phyloP scores from a whole-genome alignment of 2,329 filamentous ascomycete genomes.

The Trichoderma oligosporum region DNA sequence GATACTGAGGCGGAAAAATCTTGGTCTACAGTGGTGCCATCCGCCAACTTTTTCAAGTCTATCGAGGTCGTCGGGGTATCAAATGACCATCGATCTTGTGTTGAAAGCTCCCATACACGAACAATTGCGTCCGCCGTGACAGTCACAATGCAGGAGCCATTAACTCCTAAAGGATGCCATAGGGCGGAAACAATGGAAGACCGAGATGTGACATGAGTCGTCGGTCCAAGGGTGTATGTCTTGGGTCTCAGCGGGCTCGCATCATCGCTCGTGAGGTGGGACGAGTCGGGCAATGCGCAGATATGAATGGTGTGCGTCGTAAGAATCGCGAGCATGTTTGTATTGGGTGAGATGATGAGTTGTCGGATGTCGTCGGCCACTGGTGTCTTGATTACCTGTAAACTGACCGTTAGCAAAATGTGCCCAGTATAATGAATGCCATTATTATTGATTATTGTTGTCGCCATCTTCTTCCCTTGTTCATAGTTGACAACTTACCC shows the following conservation, averaged over 20 bases:
- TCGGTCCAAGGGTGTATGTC: slow-evolving; percentile 87
- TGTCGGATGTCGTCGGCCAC: slow-evolving; percentile 81
- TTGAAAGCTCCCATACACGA: slow-evolving; percentile 83
- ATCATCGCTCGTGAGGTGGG: slow-evolving; percentile 69
- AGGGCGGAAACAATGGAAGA: slow-evolving; percentile 74
- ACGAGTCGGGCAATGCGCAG: slow-evolving; percentile 75
- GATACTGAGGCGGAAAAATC: slow-evolving; percentile 76
- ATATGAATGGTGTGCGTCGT: slow-evolving; percentile 87
- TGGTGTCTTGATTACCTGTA: slow-evolving; percentile 69
- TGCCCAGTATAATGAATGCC: background rate
- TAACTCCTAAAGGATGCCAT: slow-evolving; percentile 89
- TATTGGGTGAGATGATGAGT: slow-evolving; percentile 76
- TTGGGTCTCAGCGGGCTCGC: slow-evolving; percentile 69
- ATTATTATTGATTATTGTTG: background rate
- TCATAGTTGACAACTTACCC: slow-evolving; percentile 31
- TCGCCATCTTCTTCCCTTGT: background rate
- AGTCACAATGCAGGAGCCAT: slow-evolving; percentile 78
- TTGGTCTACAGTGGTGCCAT: slow-evolving; percentile 76
- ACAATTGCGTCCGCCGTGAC: slow-evolving; percentile 85
- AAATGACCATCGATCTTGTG: slow-evolving; percentile 81
- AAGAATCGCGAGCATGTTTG: slow-evolving; percentile 77
- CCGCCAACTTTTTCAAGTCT: slow-evolving; percentile 83
- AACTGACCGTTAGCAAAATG: background rate
- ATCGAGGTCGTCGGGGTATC: slow-evolving; percentile 78
- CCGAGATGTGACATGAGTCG: slow-evolving; percentile 83